Percentiles rank a stretch among this genome's conserved stretches.
phyloP scores from a whole-genome alignment of 306 rosid genomes.

The Carpinus viminea region DNA sequence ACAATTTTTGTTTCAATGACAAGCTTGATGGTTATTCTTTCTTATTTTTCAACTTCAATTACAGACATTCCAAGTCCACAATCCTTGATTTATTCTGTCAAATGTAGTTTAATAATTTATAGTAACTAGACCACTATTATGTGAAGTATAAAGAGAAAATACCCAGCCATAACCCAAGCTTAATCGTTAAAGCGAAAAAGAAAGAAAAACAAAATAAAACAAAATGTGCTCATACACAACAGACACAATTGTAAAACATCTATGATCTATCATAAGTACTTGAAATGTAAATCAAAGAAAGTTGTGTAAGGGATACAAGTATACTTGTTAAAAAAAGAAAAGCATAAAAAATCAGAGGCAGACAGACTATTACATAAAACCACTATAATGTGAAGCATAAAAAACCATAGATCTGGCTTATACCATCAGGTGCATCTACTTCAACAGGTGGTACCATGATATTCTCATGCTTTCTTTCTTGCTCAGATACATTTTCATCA shows the following conservation, averaged over 20 bases:
- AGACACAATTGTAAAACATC: not conserved
- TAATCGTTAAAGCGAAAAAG: not conserved
- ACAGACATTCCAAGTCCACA: not conserved
- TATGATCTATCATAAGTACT: not conserved
- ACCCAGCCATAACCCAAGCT: not conserved
- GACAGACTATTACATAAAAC: constrained; percentile 1
- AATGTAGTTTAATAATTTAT: not conserved
- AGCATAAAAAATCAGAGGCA: not conserved
- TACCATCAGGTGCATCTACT: constrained; percentile 50
- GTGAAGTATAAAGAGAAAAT: no score
- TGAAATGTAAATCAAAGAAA: not conserved
- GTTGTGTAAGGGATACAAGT: not conserved
- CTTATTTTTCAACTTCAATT: not conserved
- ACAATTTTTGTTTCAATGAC: not conserved
- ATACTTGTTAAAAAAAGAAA: not conserved
- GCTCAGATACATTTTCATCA: constrained; percentile 43
- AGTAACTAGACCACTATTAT: not conserved
- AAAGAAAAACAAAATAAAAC: not conserved
- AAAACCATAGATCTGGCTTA: constrained; percentile 7
- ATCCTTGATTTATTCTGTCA: not conserved
- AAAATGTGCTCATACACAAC: not conserved
- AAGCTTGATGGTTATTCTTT: not conserved
- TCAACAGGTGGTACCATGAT: constrained; percentile 38
- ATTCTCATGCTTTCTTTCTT: constrained; percentile 53
- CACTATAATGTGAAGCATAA: not conserved